Evolutionary conservation across 2,329 filamentous ascomycete species (phyloP).

Genomic region (Fusarium avenaceum): DNA sequence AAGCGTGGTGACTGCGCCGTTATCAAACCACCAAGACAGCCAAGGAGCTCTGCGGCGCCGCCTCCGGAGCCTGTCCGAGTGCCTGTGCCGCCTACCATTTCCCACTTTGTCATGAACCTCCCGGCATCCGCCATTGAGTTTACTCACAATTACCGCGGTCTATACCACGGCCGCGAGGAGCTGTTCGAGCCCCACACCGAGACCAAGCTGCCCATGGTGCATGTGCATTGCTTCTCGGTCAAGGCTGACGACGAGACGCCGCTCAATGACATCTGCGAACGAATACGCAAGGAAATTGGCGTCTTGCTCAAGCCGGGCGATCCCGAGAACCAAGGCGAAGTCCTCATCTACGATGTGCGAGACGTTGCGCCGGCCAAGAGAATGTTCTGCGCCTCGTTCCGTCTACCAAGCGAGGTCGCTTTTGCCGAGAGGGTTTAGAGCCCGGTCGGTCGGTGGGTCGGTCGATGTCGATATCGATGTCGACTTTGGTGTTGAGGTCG

Average conservation of each 20-base stretch:
- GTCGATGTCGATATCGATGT: slow-evolving; percentile 1
- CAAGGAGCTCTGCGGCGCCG: slow-evolving; percentile 56
- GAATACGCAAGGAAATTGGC: slow-evolving; percentile 58
- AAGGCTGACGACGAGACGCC: slow-evolving; percentile 82
- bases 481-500: slow-evolving; percentile 7
- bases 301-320: slow-evolving; percentile 60
- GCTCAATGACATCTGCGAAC: slow-evolving; percentile 62
- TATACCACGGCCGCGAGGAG: slow-evolving; percentile 79
- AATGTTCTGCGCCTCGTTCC: slow-evolving; percentile 97
- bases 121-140: slow-evolving; percentile 92
- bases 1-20: slow-evolving; percentile 66
- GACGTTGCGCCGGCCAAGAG: slow-evolving; percentile 93
- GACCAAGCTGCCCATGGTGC: slow-evolving; percentile 80
- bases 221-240: slow-evolving; percentile 94
- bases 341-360: slow-evolving; percentile 77
- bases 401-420: slow-evolving; percentile 84
- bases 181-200: slow-evolving; percentile 73
- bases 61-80: slow-evolving; percentile 57
- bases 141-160: slow-evolving; percentile 73
- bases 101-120: slow-evolving; percentile 99
- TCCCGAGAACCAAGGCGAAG: slow-evolving; percentile 61
- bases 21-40: slow-evolving; percentile 59
- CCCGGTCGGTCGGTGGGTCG: slow-evolving; percentile 4
- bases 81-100: slow-evolving; percentile 78
- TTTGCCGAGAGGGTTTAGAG: slow-evolving; percentile 67